These are phyloP conservation scores for Erysimum cheiri DNA, from an alignment of 441 rosid genomes.

Conservation along the genomic window DNA sequence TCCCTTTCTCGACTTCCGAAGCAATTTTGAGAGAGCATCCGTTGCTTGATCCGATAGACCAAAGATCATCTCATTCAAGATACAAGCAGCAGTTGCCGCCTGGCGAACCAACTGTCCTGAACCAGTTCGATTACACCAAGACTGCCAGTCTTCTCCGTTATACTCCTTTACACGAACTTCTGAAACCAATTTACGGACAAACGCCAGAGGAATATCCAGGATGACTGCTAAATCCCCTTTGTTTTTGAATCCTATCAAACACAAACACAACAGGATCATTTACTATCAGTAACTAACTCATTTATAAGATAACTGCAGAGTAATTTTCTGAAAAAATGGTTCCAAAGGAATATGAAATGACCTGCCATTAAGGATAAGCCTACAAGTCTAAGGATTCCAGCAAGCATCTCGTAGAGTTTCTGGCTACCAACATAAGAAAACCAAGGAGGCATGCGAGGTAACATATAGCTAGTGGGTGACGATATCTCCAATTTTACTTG, in stretches of 20 bases:
- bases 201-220: constrained; percentile 78
- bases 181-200: constrained; percentile 68
- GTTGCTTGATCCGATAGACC: constrained; percentile 77
- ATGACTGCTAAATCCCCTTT: constrained; percentile 70
- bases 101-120: constrained; percentile 84
- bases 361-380: constrained; percentile 94
- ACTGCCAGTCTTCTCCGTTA: constrained; percentile 77
- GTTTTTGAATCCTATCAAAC: constrained; percentile 62
- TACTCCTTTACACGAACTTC: constrained; percentile 74
- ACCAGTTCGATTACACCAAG: constrained; percentile 84
- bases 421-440: constrained; percentile 74
- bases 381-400: constrained; percentile 86
- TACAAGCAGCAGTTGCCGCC: constrained; percentile 83
- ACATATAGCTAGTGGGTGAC: constrained; percentile 50
- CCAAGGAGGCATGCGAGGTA: constrained; percentile 94
- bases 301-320: constrained; percentile 37
- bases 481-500: constrained; percentile 48
- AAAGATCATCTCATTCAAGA: constrained; percentile 88
- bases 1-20: constrained; percentile 56
- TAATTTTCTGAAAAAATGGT: constrained; percentile 31
- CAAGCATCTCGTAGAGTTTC: constrained; percentile 75
- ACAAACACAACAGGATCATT: constrained; percentile 32
- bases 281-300: constrained; percentile 27
- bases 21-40: constrained; percentile 57
- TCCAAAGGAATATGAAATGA: constrained; percentile 52